These are phyloP conservation scores for Solanum pennellii DNA, from an alignment of 257 asterid species.

Conservation along the genomic window DNA sequence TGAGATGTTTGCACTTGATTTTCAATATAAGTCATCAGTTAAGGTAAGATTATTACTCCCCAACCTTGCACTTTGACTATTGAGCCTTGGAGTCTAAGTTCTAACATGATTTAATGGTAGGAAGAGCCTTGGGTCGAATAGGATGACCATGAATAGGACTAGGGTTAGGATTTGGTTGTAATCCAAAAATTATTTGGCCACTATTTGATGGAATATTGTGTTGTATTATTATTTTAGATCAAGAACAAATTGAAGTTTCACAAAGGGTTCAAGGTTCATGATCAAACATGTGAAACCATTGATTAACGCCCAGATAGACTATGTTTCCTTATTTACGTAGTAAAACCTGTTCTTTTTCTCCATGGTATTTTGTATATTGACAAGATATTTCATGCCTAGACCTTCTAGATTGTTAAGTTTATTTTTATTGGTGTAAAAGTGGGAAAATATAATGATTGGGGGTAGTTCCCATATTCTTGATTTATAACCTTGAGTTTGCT, in stretches of 20 bases:
- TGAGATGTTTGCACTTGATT: background rate
- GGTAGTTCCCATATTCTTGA: no score
- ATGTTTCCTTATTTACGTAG: no score
- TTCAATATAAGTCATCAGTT: no score
- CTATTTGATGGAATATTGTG: background rate
- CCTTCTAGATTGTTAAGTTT: no score
- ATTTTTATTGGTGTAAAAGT: no score
- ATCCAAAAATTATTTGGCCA: background rate
- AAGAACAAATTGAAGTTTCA: background rate
- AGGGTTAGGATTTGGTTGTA: background rate
- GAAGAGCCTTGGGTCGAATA: background rate
- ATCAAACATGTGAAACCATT: background rate
- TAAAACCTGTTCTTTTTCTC: no score
- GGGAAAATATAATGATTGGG: no score
- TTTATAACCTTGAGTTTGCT: no score
- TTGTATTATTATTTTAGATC: background rate
- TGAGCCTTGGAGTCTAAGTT: background rate
- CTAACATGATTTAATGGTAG: background rate
- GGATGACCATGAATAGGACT: background rate
- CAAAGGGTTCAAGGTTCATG: background rate
- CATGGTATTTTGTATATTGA: background rate
- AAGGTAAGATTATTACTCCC: background rate
- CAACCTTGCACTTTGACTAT: background rate
- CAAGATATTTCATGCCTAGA: no score
- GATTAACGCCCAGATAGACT: background rate